Evolutionary conservation across 1,139 yeast species (phyloP), one percentile per base, ranked within the genome.

Genomic region (Arxiozyma telluris): DNA sequence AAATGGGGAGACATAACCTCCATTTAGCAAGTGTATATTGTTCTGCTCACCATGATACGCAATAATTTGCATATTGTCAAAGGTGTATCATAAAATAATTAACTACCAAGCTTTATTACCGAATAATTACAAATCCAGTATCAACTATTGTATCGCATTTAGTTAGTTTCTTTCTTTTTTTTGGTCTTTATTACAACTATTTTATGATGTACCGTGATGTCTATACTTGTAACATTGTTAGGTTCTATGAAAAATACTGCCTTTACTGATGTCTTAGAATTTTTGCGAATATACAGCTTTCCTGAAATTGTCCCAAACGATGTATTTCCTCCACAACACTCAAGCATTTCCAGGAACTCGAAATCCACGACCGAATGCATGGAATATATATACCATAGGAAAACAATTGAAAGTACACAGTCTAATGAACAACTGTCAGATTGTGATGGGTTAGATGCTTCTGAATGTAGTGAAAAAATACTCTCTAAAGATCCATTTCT

Each of bases 401-500:
- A 34, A 12, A 2, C 39, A 34, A 34, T 15, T 34, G 8, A 34
- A 34, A 4, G 2, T 34, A 5, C 6, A 3, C n/a, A 34, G 8
- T 34, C 17, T 34, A 15, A 34, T 6, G n/a, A 34, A 15, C 17
- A 34, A 34, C 6, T 12, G 12, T 15, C 17, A 15, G 4, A 4
- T 34, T 34, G 17, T 15, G 6, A 12, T 3, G 39, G 12, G 1
- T 15, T 34, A 20, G 23, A 20, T 20, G 6, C 4, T 20, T 8
- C 5, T 1, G n/a, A 42, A 12, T 5, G 7, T 4, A 9, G 15
- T 20, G 23, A 42, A 20, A 20, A 11, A 9, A 20, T 21, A 42
- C 9, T 8, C 21, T 12, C n/a, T 12, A 44, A 25, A 44, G 65
- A 78, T 63, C 86, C 85, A 0, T 80, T 85, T 5, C 84, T 79